Evolutionary conservation across 1,284 basidiomycete species (phyloP).

Genomic region (Neotropicomus parvogracilis): DNA sequence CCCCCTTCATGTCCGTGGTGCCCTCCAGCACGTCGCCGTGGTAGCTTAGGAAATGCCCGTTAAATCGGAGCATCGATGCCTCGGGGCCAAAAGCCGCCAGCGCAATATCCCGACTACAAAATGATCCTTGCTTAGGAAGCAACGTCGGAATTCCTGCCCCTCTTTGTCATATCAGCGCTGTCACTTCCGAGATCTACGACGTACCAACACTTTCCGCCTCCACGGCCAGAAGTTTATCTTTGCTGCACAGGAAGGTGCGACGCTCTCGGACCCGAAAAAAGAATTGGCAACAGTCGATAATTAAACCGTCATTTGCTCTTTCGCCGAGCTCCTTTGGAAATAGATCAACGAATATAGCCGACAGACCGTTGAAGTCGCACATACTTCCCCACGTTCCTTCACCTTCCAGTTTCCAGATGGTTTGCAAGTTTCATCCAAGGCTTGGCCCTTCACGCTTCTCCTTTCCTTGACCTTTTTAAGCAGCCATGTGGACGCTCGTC

Average conservation of each 20-base stretch:
- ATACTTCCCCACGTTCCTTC: slow-evolving; percentile 43
- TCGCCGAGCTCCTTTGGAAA: slow-evolving; percentile 27
- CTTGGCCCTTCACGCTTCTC: slow-evolving; percentile 59
- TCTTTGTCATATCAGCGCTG: slow-evolving; percentile 17
- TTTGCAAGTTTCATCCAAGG: slow-evolving; percentile 61
- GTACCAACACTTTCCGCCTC: slow-evolving; percentile 51
- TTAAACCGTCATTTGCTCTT: slow-evolving; percentile 59
- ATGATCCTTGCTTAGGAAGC: slow-evolving; percentile 23
- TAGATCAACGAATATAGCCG: slow-evolving; percentile 2
- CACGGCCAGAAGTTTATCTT: slow-evolving; percentile 61
- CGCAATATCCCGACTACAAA: slow-evolving; percentile 44
- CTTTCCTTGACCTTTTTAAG: slow-evolving; percentile 60
- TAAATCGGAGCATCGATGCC: slow-evolving; percentile 36
- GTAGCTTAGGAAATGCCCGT: slow-evolving; percentile 36
- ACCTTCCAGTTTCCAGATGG: slow-evolving; percentile 55
- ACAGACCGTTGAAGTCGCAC: slow-evolving; percentile 10
- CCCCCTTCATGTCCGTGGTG: slow-evolving; percentile 28
- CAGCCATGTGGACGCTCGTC: slow-evolving; percentile 68
- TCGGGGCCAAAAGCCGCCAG: slow-evolving; percentile 38
- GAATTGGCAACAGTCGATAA: slow-evolving; percentile 69
- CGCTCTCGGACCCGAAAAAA: slow-evolving; percentile 38
- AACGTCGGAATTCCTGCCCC: slow-evolving; percentile 30
- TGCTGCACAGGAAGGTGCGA: slow-evolving; percentile 53
- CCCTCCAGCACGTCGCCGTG: slow-evolving; percentile 26
- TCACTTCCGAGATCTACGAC: slow-evolving; percentile 17